Evolutionary conservation across 2,329 filamentous ascomycete genomes (phyloP).

Genomic region (Exophiala phaeomuriformis): DNA sequence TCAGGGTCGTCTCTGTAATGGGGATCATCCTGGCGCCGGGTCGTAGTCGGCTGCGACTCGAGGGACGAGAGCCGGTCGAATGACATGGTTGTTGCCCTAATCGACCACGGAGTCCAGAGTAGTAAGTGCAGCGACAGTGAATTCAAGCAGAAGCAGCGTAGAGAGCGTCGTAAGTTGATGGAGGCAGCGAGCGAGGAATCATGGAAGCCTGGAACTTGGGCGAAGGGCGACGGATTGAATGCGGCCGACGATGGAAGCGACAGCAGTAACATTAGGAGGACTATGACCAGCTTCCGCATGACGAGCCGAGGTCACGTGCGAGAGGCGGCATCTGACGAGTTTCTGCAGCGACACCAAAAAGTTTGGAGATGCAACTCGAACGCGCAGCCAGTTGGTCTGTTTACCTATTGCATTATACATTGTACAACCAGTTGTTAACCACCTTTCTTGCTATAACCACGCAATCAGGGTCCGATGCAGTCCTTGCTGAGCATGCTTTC

Average conservation of each 20-base stretch:
- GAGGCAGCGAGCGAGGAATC: neutral
- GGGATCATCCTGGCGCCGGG: slow-evolving; percentile 61
- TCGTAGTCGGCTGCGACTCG: slow-evolving; percentile 67
- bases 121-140: neutral
- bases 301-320: slow-evolving; percentile 4
- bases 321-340: neutral
- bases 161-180: neutral
- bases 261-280: neutral
- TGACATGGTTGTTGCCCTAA: slow-evolving; percentile 56
- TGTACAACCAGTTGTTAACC: neutral
- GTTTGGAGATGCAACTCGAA: slow-evolving; percentile 2
- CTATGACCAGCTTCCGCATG: slow-evolving; percentile 10
- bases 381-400: neutral
- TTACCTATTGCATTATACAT: neutral
- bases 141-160: neutral
- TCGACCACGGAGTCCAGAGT: neutral
- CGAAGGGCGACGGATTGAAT: neutral
- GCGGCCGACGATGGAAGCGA: neutral
- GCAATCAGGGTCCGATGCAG: slow-evolving; percentile 7
- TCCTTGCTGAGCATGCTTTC: slow-evolving; percentile 13
- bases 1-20: slow-evolving; percentile 86
- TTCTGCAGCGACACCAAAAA: slow-evolving; percentile 5
- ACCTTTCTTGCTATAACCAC: neutral
- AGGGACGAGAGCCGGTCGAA: slow-evolving; percentile 80
- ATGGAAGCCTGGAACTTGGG: slow-evolving; percentile 10